Evolutionary conservation across 306 rosid genomes (phyloP), one percentile per base, ranked within the genome.

Genomic region (Psophocarpus tetragonolobus): DNA sequence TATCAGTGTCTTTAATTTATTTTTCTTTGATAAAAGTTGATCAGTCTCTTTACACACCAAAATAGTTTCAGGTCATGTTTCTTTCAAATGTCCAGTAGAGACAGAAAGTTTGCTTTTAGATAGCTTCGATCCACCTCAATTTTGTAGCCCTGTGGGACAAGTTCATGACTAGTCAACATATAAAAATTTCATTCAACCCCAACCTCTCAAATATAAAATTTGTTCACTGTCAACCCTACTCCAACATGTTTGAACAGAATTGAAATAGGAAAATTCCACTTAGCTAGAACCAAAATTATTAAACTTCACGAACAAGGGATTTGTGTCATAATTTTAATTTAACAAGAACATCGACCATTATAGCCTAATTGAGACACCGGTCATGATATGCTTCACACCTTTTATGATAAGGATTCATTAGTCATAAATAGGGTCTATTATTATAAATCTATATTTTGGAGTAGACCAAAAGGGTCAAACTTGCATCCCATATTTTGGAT

Each of bases 11-110:
- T 87, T 81, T 78, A 63, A 63, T 45, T 32, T 20, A 8, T 23
- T 75, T 75, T 64, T 48, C 27, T 32, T 61, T 63, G 63, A 11
- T 75, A 63, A 75, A 75, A 47, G 78, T 67, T 33, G 76, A 76
- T 65, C 29, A 36, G 85, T 83, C 84, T 74, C 80, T 84, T 75
- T 81, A 48, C 76, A 51, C 24, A 21, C 77, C 54, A 63, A 73
- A 68, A 56, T 41, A 17, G 18, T 62, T 32, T 68, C 60, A 48
- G 47, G 77, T 71, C 78, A 71, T 54, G 86, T 76, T 75, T 54
- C 83, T 85, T 68, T 79, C 88, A 71, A 50, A 66, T 62, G 50
- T 74, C 73, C 51, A 24, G 27, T 33, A 38, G 50, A 63, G 54
- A 36, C 65, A 70, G 63, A 51, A 56, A 42, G 45, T 36, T 35